These are phyloP conservation scores for Senna tora DNA, from an alignment of 306 rosid genomes.

Conservation along the genomic window DNA sequence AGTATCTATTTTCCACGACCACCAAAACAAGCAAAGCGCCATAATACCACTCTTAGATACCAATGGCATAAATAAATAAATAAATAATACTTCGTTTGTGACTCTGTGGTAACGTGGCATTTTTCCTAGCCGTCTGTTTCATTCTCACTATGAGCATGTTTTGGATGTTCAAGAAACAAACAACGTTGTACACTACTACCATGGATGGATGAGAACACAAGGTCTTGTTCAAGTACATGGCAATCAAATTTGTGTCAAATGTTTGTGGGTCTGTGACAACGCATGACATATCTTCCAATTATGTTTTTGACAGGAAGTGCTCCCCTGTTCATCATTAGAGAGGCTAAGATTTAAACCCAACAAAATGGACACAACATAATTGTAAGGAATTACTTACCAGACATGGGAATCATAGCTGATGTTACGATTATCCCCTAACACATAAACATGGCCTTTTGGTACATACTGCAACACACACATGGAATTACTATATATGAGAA, in stretches of 20 bases:
- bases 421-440: slow-evolving; percentile 92
- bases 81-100: background rate
- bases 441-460: slow-evolving; percentile 83
- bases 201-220: too few species aligned
- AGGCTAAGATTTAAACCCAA: slow-evolving; percentile 16
- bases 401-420: slow-evolving; percentile 78
- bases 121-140: slow-evolving; percentile 2
- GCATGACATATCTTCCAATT: slow-evolving; percentile 47
- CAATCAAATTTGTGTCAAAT: slow-evolving; percentile 34
- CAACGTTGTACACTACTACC: background rate
- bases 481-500: slow-evolving; percentile 22
- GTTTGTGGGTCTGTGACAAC: slow-evolving; percentile 48
- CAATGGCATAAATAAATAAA: too few species aligned
- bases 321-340: slow-evolving; percentile 46
- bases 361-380: background rate
- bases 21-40: background rate
- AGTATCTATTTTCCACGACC: background rate
- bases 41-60: background rate
- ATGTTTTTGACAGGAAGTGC: slow-evolving; percentile 52
- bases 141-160: slow-evolving; percentile 13
- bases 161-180: background rate
- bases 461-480: slow-evolving; percentile 61
- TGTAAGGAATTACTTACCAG: slow-evolving; percentile 54
- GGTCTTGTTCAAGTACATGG: background rate
- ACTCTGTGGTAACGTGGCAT: background rate